phyloP scores from a whole-genome alignment of 2,329 filamentous ascomycete genomes.

The Teratosphaeria gauchensis region DNA sequence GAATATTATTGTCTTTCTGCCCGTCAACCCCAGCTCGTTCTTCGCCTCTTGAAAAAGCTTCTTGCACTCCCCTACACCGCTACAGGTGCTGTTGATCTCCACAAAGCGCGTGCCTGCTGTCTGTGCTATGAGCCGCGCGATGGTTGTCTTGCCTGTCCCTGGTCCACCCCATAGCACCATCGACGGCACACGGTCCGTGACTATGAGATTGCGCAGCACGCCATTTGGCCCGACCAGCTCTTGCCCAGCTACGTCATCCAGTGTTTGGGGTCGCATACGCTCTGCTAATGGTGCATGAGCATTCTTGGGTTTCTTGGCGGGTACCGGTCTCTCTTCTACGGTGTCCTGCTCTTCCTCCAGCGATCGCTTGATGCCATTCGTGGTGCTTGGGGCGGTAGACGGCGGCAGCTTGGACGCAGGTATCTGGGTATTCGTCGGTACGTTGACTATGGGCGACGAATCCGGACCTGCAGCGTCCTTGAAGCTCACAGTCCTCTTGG shows the following conservation, averaged over 20 bases:
- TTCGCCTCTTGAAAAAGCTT: slow-evolving; percentile 80
- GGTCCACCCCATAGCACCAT: slow-evolving; percentile 90
- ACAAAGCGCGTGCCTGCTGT: slow-evolving; percentile 78
- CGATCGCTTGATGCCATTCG: slow-evolving; percentile 16
- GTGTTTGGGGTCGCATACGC: slow-evolving; percentile 74
- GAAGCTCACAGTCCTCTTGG: slow-evolving; percentile 28
- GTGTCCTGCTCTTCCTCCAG: slow-evolving; percentile 14
- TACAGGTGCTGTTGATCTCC: slow-evolving; percentile 89
- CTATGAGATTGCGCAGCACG: slow-evolving; percentile 78
- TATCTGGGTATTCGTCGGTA: neutral
- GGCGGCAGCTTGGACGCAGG: slow-evolving; percentile 5
- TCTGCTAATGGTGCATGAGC: slow-evolving; percentile 76
- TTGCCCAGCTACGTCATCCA: slow-evolving; percentile 85
- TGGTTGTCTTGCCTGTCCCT: slow-evolving; percentile 81
- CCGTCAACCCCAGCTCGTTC: slow-evolving; percentile 69
- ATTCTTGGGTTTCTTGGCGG: slow-evolving; percentile 57
- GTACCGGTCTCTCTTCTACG: slow-evolving; percentile 12
- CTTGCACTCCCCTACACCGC: slow-evolving; percentile 82
- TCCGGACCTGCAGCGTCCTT: slow-evolving; percentile 14
- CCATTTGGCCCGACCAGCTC: slow-evolving; percentile 78
- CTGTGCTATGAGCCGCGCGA: slow-evolving; percentile 79
- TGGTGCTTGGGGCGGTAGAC: slow-evolving; percentile 13
- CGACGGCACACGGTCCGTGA: slow-evolving; percentile 74
- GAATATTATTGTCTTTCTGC: slow-evolving; percentile 88
- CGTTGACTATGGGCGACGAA: neutral